Evolutionary conservation across 495 filamentous ascomycete genomes (phyloP).

Genomic region (Eremomyces bilateralis): DNA sequence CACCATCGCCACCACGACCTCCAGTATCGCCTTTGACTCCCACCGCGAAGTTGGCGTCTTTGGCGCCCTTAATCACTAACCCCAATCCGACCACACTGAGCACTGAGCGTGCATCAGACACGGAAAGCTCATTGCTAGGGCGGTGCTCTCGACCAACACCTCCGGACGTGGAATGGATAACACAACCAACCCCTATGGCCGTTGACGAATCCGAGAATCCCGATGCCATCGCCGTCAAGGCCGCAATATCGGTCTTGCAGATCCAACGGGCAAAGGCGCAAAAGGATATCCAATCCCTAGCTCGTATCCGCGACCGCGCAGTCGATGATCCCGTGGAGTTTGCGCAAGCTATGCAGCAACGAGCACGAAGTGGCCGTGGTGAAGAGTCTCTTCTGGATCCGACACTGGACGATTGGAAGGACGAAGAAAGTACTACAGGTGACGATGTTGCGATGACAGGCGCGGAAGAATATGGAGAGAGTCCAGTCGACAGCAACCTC

Average conservation of each 20-base stretch:
- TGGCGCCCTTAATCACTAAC: slow-evolving; percentile 9
- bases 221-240: slow-evolving; percentile 62
- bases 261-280: slow-evolving; percentile 55
- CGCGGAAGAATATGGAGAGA: background rate
- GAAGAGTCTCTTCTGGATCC: slow-evolving; percentile 6
- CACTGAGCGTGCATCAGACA: no score
- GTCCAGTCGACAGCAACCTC: no score
- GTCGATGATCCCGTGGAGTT: slow-evolving; percentile 48
- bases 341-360: slow-evolving; percentile 29
- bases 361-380: slow-evolving; percentile 2
- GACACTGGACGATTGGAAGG: slow-evolving; percentile 14
- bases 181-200: no score
- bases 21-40: slow-evolving; percentile 18
- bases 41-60: slow-evolving; percentile 9
- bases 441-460: background rate
- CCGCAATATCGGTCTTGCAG: slow-evolving; percentile 62
- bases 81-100: slow-evolving; percentile 1
- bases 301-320: slow-evolving; percentile 39
- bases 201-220: slow-evolving; percentile 59
- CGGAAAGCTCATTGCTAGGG: no score
- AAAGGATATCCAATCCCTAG: slow-evolving; percentile 44
- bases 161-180: no score
- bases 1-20: slow-evolving; percentile 10
- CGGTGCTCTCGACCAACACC: no score
- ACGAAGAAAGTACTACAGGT: slow-evolving; percentile 12